Conservation (phyloP, 1,284 basidiomycete species). For the Heterobasidion irregulare region DNA sequence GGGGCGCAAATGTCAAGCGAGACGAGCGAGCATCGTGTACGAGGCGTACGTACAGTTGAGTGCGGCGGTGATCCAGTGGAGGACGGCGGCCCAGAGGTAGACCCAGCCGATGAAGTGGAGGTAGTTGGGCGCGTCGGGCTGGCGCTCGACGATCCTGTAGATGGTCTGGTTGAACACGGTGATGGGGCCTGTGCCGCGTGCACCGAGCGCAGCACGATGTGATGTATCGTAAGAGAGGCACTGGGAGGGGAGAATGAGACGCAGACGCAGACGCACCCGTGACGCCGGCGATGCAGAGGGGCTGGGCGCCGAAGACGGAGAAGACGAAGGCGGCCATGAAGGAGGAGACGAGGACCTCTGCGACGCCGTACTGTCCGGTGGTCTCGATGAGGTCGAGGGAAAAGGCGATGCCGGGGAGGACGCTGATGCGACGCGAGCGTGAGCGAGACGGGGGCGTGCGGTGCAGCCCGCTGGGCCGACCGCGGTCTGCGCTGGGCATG, state of each 20-base stretch:
- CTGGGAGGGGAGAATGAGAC: not conserved
- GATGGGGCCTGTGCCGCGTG: conserved; percentile 55
- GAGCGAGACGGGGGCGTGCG: not conserved
- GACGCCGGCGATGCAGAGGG: conserved; percentile 89
- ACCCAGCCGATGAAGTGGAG: conserved; percentile 90
- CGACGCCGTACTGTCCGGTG: conserved; percentile 82
- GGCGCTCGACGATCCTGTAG: conserved; percentile 63
- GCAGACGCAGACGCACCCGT: conserved; percentile 48
- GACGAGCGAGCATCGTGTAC: conserved; percentile 8
- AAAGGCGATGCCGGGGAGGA: conserved; percentile 89
- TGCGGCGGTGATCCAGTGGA: conserved; percentile 84
- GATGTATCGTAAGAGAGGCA: no score
- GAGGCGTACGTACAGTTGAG: conserved; percentile 58
- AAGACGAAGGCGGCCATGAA: conserved; percentile 93
- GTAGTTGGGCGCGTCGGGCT: conserved; percentile 59
- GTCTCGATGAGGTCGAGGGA: conserved; percentile 92
- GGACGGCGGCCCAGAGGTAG: conserved; percentile 88
- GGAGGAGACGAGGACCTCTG: conserved; percentile 75
- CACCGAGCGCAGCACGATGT: no score
- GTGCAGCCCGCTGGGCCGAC: no score
- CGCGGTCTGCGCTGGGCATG: no score
- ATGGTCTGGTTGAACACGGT: conserved; percentile 91
- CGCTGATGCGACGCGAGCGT: conserved; percentile 28
- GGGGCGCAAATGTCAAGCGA: not conserved
- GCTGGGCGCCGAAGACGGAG: conserved; percentile 85